Percentiles rank a stretch among this genome's conserved stretches.
These are phyloP conservation scores for Nicotiana obtusifolia DNA, from an alignment of 257 asterid species.

Conservation along the genomic window DNA sequence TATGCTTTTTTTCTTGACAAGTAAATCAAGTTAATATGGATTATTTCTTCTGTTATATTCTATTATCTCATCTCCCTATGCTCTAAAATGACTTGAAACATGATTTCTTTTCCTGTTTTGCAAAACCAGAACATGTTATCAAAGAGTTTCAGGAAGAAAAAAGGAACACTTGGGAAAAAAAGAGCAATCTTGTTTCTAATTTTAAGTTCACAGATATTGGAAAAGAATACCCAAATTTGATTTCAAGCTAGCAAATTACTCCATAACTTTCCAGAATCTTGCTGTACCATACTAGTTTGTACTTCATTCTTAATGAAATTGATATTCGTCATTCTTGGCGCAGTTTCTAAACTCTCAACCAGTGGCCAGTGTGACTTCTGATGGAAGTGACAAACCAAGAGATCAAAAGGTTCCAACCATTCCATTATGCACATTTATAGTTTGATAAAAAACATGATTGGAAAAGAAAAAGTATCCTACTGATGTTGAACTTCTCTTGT, in stretches of 20 bases:
- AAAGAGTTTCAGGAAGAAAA: neutral
- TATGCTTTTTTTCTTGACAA: neutral
- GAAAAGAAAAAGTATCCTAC: neutral
- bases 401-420: slow-evolving; percentile 71
- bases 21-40: neutral
- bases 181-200: neutral
- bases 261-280: neutral
- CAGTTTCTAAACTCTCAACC: slow-evolving; percentile 55
- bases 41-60: neutral
- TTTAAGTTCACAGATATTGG: neutral
- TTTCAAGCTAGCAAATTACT: slow-evolving; percentile 7
- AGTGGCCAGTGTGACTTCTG: slow-evolving; percentile 50
- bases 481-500: slow-evolving; percentile 1
- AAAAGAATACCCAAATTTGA: neutral
- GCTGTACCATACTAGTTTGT: neutral
- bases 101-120: neutral
- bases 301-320: slow-evolving; percentile 10
- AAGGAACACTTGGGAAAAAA: neutral
- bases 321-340: slow-evolving; percentile 17
- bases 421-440: neutral
- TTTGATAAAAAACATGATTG: neutral
- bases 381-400: slow-evolving; percentile 93
- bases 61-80: neutral
- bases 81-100: neutral
- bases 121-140: neutral